A percentile compares a stretch with the other conserved stretches of the same genome.
phyloP scores from a whole-genome alignment of 148 eudicot genomes.

The Pharnaceum exiguum region DNA sequence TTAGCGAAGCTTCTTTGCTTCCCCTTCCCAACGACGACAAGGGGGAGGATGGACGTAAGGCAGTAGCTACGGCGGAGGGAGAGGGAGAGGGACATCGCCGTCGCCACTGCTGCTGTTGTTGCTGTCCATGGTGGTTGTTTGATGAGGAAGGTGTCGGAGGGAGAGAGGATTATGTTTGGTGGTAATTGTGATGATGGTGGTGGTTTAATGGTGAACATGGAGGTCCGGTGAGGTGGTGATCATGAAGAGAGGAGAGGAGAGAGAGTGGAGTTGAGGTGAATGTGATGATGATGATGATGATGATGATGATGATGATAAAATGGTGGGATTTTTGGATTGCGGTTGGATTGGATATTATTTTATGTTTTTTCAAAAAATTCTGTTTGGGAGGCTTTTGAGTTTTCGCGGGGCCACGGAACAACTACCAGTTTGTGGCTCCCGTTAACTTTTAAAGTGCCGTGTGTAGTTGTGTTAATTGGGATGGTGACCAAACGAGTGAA shows the following conservation, averaged over 20 bases:
- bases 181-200: conserved; percentile 19
- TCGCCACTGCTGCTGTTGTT: too few relatives aligned
- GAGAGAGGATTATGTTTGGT: conserved; percentile 16
- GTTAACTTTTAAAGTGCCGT: background rate
- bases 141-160: conserved; percentile 11
- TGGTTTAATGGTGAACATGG: conserved; percentile 32
- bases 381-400: too few relatives aligned
- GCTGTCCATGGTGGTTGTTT: conserved; percentile 23
- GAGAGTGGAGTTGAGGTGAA: background rate
- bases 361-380: conserved; percentile 4
- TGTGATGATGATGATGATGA: background rate
- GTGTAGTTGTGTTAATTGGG: too few relatives aligned
- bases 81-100: conserved; percentile 3
- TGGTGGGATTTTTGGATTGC: background rate
- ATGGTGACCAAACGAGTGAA: too few relatives aligned
- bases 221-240: background rate
- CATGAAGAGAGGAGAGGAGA: background rate
- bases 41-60: conserved; percentile 16
- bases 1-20: conserved; percentile 36
- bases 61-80: conserved; percentile 11
- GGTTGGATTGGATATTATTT: conserved; percentile 22
- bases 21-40: conserved; percentile 9
- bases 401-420: conserved; percentile 10
- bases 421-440: conserved; percentile 1
- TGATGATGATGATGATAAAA: background rate